Evolutionary conservation across 257 asterid genomes (phyloP).

Genomic region (Gynochthodes officinalis): DNA sequence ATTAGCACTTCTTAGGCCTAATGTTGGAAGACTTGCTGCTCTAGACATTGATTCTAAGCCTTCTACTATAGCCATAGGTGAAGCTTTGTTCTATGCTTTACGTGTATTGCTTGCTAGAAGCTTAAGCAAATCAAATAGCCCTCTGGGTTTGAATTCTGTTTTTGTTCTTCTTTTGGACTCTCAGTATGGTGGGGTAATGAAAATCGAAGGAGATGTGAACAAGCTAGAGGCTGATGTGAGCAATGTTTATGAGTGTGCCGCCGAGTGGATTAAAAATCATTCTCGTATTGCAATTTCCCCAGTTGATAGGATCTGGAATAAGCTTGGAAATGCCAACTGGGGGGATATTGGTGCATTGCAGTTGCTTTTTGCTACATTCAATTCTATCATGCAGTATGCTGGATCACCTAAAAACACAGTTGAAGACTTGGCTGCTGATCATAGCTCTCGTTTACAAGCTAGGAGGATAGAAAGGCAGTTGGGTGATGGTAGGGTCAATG

Average conservation of each 20-base stretch:
- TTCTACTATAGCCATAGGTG: slow-evolving; percentile 45
- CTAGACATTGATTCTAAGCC: slow-evolving; percentile 44
- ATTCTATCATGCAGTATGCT: slow-evolving; percentile 74
- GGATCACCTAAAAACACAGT: slow-evolving; percentile 67
- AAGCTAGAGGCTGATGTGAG: slow-evolving; percentile 65
- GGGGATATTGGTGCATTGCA: slow-evolving; percentile 94
- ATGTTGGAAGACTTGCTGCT: slow-evolving; percentile 46
- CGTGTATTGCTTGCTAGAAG: slow-evolving; percentile 88
- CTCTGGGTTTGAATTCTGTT: slow-evolving; percentile 64
- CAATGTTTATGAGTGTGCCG: slow-evolving; percentile 76
- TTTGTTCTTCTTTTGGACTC: slow-evolving; percentile 78
- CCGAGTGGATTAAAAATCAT: slow-evolving; percentile 74
- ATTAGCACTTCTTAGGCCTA: slow-evolving; percentile 74
- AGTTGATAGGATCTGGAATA: slow-evolving; percentile 87
- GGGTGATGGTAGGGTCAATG: slow-evolving; percentile 53
- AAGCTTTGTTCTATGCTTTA: slow-evolving; percentile 82
- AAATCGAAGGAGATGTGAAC: slow-evolving; percentile 84
- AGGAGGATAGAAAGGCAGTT: slow-evolving; percentile 83
- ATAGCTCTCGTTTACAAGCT: slow-evolving; percentile 79
- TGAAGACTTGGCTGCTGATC: slow-evolving; percentile 98
- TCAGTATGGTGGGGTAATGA: slow-evolving; percentile 81
- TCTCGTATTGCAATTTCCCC: slow-evolving; percentile 72
- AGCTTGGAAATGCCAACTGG: slow-evolving; percentile 99
- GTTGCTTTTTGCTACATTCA: slow-evolving; percentile 86
- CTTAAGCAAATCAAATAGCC: slow-evolving; percentile 74